Percentiles rank a stretch among this genome's conserved stretches.
Evolutionary conservation across 441 rosid genomes (phyloP).

Genomic region (Euphorbia schlechtendalii): DNA sequence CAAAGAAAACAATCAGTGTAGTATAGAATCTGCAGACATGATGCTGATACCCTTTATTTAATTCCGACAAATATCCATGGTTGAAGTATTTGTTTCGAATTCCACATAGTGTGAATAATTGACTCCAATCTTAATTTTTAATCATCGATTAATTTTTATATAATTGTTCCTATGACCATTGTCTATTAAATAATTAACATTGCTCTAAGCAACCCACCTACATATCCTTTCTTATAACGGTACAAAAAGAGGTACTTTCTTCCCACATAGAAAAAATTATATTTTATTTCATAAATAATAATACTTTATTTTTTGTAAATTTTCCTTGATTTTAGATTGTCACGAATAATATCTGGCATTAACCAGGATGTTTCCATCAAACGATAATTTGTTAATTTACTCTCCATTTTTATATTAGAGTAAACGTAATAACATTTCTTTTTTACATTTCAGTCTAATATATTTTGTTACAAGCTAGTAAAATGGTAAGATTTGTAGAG

Average conservation of each 20-base stretch:
- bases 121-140: neutral
- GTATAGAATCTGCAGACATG: too few species aligned
- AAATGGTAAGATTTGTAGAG: too few species aligned
- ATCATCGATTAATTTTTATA: neutral
- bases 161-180: neutral
- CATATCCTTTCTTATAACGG: neutral
- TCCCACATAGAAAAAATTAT: neutral
- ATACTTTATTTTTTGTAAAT: neutral
- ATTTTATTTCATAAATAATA: neutral
- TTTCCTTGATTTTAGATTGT: neutral
- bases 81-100: neutral
- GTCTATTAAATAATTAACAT: neutral
- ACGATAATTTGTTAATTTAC: too few species aligned
- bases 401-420: too few species aligned
- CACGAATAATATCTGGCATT: neutral
- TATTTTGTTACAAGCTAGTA: too few species aligned
- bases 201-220: too few species aligned
- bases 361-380: neutral
- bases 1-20: too few species aligned
- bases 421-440: too few species aligned
- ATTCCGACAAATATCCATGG: too few species aligned
- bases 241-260: neutral
- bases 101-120: neutral
- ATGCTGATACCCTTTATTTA: too few species aligned
- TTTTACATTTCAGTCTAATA: too few species aligned